Evolutionary conservation across 306 rosid species (phyloP).

Genomic region (Prunus persica): DNA sequence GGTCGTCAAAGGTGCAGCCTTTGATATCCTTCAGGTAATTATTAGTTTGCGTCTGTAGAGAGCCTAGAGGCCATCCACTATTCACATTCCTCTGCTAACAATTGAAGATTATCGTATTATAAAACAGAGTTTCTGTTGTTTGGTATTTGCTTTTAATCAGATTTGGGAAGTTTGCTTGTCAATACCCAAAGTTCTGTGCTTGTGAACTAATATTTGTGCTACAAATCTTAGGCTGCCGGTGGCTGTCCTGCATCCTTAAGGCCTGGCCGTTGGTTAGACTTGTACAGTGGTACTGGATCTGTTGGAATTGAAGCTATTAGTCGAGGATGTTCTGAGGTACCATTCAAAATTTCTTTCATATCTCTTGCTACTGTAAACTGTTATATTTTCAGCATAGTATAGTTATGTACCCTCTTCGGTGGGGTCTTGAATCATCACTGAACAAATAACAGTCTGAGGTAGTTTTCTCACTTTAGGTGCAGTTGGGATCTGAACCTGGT

Average conservation of each 20-base stretch:
- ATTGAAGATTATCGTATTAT: background rate
- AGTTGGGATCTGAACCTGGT: background rate
- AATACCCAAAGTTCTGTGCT: conserved; percentile 3
- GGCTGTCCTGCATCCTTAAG: conserved; percentile 87
- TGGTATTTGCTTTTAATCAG: background rate
- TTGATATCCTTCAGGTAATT: conserved; percentile 82
- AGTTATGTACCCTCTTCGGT: background rate
- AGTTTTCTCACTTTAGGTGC: background rate
- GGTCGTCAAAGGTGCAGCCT: conserved; percentile 95
- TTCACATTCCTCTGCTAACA: conserved; percentile 4
- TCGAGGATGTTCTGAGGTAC: conserved; percentile 92
- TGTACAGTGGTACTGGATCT: conserved; percentile 97
- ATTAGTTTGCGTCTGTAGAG: conserved; percentile 7
- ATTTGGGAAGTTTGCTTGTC: background rate
- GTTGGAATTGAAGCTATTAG: conserved; percentile 98
- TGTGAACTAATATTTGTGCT: conserved; percentile 14
- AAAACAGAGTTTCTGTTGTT: background rate
- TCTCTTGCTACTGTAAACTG: background rate
- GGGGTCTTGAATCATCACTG: background rate
- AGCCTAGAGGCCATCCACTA: background rate
- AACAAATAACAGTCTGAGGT: background rate
- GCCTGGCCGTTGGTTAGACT: conserved; percentile 97
- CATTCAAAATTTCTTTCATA: background rate
- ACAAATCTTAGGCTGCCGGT: conserved; percentile 72
- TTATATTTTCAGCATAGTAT: background rate